Base-by-base conservation (phyloP, 2,329 filamentous ascomycete genomes). In the Apiospora hydei region DNA sequence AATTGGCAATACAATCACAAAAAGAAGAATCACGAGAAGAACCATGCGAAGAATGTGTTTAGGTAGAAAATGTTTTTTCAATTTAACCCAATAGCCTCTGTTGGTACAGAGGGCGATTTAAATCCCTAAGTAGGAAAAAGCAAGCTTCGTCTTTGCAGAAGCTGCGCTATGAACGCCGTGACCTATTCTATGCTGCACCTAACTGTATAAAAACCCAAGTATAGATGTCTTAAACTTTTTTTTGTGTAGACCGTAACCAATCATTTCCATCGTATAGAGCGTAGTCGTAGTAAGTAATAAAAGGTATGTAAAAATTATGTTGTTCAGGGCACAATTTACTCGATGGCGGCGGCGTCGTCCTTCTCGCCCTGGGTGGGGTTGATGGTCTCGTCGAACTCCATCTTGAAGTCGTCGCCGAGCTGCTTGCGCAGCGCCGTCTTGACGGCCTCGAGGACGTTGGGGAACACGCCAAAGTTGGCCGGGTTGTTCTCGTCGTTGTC, bases 401-500 rank as follows among this genome's bases (percentile, higher is more conserved):
- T 91, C 85, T 90, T 88, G 85, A 94, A 94, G 76, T 94, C 91
- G 57, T 90, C 78, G n/a, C 92, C 92, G 8, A 94, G 83, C 83
- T 94, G 86, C 84, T 93, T 93, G 77, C 85, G 85, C 74, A 94
- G 84, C 6, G 91, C 91, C 1, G 90, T 85, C 83, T 90, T 86
- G 70, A 94, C 91, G 0, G 92, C 92, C 75, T 93, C 91, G 57
- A 93, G 85, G 16, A 94, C 92, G 78, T 93, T 93, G 73, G 85
- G 81, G 83, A 94, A 94, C 53, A 94, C 92, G 75, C 92, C 92
- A 78, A 94, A 94, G 84, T 88, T 93, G 79, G 92, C 92, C 0
- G 92, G 92, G 83, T 93, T 94, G 83, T 93, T 86, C 81, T 91
- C 87, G 79, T 94, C 93, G 79, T 94, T 94, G 72, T 90, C 91